These are phyloP conservation scores for Termitomyces sp. DNA, from an alignment of 768 basidiomycete genomes.

Conservation along the genomic window DNA sequence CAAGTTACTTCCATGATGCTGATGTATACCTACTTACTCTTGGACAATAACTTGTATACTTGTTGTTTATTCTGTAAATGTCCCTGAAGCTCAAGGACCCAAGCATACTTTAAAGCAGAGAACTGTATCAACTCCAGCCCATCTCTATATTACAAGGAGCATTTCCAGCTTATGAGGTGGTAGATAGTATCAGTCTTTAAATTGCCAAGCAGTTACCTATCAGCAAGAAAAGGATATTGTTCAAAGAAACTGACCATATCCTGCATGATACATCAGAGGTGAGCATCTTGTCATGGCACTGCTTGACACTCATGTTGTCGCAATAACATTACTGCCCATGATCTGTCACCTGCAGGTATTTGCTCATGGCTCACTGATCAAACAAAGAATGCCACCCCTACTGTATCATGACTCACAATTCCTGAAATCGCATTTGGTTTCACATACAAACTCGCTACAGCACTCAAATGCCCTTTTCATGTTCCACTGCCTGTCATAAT, in stretches of 20 bases:
- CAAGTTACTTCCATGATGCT: too few species aligned
- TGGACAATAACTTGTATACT: too few species aligned
- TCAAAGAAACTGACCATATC: constrained; percentile 26
- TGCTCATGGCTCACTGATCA: constrained; percentile 37
- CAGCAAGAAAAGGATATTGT: not conserved
- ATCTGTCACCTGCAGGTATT: not conserved
- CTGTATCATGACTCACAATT: constrained; percentile 31
- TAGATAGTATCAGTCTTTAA: constrained; percentile 46
- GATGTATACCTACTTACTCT: too few species aligned
- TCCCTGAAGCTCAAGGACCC: constrained; percentile 40
- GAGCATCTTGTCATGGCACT: constrained; percentile 41
- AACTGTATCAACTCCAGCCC: constrained; percentile 40
- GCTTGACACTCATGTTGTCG: constrained; percentile 48
- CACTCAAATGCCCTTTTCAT: constrained; percentile 41
- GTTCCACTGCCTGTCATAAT: constrained; percentile 34
- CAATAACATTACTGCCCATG: too few species aligned
- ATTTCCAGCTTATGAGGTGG: constrained; percentile 59
- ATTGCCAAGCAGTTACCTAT: not conserved
- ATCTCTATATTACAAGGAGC: constrained; percentile 47
- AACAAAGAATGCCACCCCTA: constrained; percentile 48
- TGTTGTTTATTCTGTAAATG: constrained; percentile 34
- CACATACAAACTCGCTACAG: constrained; percentile 33
- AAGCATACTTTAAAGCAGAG: constrained; percentile 39
- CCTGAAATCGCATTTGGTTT: constrained; percentile 42
- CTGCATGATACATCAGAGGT: constrained; percentile 42